These are phyloP conservation scores for Choiromyces venosus DNA, from an alignment of 495 filamentous ascomycete species.

Conservation along the genomic window DNA sequence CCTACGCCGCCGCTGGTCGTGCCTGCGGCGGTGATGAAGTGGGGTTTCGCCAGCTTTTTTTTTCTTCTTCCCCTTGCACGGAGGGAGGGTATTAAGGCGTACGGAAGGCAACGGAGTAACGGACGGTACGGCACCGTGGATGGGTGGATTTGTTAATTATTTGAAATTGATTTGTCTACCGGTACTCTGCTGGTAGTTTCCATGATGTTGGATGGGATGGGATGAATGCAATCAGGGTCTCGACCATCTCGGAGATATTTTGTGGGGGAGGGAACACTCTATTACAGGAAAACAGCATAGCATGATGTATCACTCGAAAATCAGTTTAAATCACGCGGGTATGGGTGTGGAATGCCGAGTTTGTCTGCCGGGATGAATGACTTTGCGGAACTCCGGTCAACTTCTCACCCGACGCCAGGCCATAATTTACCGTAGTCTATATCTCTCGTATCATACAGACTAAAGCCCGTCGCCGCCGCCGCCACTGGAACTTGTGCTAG, in stretches of 20 bases:
- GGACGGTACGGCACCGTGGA: neutral
- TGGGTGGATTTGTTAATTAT: neutral
- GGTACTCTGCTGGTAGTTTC: neutral
- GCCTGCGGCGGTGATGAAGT: neutral
- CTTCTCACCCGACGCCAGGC: neutral
- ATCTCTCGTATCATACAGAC: too few relatives aligned
- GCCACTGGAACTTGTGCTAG: too few relatives aligned
- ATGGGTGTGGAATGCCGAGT: neutral
- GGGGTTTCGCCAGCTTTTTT: neutral
- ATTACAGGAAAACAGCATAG: too few relatives aligned
- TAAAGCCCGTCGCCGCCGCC: too few relatives aligned
- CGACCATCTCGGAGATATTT: neutral
- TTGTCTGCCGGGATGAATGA: neutral
- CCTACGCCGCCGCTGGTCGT: neutral
- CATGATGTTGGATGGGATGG: neutral
- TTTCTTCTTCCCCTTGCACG: neutral
- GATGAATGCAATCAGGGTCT: too few relatives aligned
- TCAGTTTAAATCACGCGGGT: too few relatives aligned
- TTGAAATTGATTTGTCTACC: neutral
- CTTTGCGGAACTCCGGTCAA: neutral
- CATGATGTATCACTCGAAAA: conserved; percentile 1
- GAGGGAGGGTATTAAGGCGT: too few relatives aligned
- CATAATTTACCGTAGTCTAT: neutral
- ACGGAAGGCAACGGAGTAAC: neutral
- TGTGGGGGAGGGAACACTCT: too few relatives aligned